Evolutionary conservation across 352 stramenopile species (phyloP), one percentile per base, ranked within the genome.

Genomic region (Globisporangium carolinianum): DNA sequence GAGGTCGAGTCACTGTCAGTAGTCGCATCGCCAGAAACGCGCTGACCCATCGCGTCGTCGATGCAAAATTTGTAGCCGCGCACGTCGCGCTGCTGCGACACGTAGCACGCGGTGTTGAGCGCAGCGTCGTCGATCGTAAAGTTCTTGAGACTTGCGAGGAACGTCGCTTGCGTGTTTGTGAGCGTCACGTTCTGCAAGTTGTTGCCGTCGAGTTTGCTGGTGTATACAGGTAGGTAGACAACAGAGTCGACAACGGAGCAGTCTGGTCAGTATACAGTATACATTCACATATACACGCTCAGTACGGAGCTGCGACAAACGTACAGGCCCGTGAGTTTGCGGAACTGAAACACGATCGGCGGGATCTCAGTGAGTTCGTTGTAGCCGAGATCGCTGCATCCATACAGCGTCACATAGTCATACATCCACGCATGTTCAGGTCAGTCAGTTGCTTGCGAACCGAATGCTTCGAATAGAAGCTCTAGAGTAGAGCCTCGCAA

Each of bases 61-160:
- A 60, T 32, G 15, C 55, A 60, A 9, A 60, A 54, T 11, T 18
- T 41, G 36, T 32, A 32, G 15, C 38, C 47, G 37, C 38, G 36
- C 6, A 60, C n/a, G 2, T 36, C 18, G 10, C n/a, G 38, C 39
- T 60, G 54, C 4, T 54, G 36, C 17, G 46, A 14, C 11, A 50
- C 37, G 10, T 35, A 41, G 55, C 55, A 60, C 1, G 47, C 38
- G 9, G 41, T 60, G 55, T 9, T 36, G 46, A 39, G n/a, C 3
- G 9, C 49, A 1, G n/a, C 37, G 14, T 48, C 55, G 15, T 60
- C 47, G 38, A 60, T 18, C 6, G 47, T 55, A 14, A 60, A 53
- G 10, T 49, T 49, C 12, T 47, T 6, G 36, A 60, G 15, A 4
- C 47, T 55, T 1, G 18, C n/a, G 7, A 60, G 6, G 18, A 60